Conservation (phyloP, 352 stramenopile genomes). For the Globisporangium mamillatum region DNA sequence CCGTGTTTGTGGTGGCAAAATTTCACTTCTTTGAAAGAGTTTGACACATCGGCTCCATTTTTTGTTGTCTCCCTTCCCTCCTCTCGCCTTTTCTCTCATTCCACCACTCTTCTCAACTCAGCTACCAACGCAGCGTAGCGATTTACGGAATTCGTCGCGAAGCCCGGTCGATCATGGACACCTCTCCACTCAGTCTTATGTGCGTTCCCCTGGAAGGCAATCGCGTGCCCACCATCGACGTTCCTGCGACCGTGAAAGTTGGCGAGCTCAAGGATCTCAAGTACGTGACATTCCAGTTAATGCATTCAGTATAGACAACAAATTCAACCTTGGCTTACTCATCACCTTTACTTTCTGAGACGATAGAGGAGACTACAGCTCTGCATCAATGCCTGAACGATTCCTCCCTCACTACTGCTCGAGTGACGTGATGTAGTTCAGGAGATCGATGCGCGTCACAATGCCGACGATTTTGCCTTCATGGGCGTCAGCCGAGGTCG, state of each 20-base stretch:
- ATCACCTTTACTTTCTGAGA: background rate
- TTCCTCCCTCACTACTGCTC: background rate
- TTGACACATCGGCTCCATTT: too few relatives aligned
- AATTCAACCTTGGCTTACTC: background rate
- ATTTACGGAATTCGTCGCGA: background rate
- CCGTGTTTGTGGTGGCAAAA: too few relatives aligned
- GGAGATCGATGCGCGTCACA: slow-evolving; percentile 94
- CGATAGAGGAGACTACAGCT: background rate
- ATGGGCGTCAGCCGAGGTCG: slow-evolving; percentile 35
- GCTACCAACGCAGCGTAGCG: too few relatives aligned
- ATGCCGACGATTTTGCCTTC: slow-evolving; percentile 95
- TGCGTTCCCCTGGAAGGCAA: background rate
- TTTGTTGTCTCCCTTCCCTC: too few relatives aligned
- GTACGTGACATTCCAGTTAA: background rate
- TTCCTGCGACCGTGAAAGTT: background rate
- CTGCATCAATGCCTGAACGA: background rate
- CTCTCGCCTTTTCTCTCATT: background rate
- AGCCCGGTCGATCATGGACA: background rate
- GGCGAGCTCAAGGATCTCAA: background rate
- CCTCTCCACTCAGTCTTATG: background rate
- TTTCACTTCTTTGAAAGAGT: too few relatives aligned
- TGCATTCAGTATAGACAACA: background rate
- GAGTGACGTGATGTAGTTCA: slow-evolving; percentile 90
- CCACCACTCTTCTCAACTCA: background rate
- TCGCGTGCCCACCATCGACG: background rate